Conservation (phyloP, 345 rosid species). For the Dimocarpus longan region DNA sequence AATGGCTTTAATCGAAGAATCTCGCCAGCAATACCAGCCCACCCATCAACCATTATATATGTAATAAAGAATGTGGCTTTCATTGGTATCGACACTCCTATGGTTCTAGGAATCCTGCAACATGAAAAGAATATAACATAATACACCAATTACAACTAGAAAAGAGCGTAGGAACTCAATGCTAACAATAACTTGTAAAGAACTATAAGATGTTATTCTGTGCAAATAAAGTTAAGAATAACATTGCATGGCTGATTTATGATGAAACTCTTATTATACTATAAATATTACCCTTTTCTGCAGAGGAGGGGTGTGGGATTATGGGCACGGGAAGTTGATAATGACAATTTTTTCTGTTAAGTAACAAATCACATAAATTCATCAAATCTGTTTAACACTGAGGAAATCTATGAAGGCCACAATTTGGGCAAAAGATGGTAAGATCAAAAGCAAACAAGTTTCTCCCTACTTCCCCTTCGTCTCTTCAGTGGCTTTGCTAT, state of each 20-base stretch:
- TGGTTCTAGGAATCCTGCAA: constrained; percentile 91
- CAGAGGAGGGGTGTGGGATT: too few relatives aligned
- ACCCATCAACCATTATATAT: constrained; percentile 94
- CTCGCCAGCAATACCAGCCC: constrained; percentile 98
- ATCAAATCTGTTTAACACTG: neutral
- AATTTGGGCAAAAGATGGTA: neutral
- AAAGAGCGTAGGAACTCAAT: neutral
- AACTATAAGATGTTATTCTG: neutral
- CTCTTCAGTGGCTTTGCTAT: neutral
- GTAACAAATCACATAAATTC: neutral
- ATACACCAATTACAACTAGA: neutral
- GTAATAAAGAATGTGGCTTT: constrained; percentile 98
- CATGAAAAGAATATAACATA: neutral
- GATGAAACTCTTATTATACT: neutral
- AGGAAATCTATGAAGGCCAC: neutral
- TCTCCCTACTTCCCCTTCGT: neutral
- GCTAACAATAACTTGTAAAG: neutral
- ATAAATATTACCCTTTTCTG: neutral
- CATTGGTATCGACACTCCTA: constrained; percentile 97
- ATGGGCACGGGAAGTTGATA: too few relatives aligned
- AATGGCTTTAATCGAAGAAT: constrained; percentile 84
- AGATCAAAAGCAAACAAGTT: neutral
- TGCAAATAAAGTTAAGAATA: neutral
- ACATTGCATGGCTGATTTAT: too few relatives aligned
- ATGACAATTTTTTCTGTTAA: too few relatives aligned